Conservation (phyloP, 1,284 basidiomycete genomes). For the Vanrija pseudolonga region DNA sequence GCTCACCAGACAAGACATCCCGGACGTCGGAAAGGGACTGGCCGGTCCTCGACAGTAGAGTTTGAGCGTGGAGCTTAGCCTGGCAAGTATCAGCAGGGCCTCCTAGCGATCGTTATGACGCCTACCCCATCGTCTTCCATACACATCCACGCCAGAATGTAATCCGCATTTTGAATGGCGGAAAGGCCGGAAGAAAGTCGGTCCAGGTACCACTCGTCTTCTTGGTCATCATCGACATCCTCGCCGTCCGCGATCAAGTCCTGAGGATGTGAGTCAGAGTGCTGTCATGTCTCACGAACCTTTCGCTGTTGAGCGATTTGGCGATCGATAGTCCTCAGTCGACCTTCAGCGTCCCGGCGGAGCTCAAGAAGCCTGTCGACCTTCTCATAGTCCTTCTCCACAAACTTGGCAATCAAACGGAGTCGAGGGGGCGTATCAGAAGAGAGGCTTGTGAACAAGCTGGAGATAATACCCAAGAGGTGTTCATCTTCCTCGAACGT, state of each 20-base stretch:
- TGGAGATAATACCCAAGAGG: constrained; percentile 79
- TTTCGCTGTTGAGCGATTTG: constrained; percentile 65
- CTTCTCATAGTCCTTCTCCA: constrained; percentile 86
- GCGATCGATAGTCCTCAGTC: constrained; percentile 60
- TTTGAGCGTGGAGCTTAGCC: constrained; percentile 62
- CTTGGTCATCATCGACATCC: constrained; percentile 60
- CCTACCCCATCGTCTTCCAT: constrained; percentile 98
- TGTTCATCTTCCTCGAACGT: constrained; percentile 81
- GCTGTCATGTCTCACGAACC: constrained; percentile 49
- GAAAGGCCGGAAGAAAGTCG: constrained; percentile 82
- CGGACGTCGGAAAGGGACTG: constrained; percentile 34
- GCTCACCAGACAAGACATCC: constrained; percentile 36
- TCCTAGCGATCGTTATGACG: constrained; percentile 2
- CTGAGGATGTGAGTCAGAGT: constrained; percentile 42
- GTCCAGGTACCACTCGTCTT: constrained; percentile 75
- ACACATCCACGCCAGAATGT: constrained; percentile 86
- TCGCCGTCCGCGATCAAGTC: constrained; percentile 59
- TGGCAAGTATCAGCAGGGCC: constrained; percentile 11
- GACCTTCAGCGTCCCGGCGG: constrained; percentile 62
- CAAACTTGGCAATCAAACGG: constrained; percentile 87
- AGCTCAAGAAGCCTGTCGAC: constrained; percentile 87
- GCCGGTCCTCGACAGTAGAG: constrained; percentile 68
- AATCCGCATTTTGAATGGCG: constrained; percentile 85
- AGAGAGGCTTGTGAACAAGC: constrained; percentile 80
- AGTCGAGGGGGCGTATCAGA: constrained; percentile 79